Percentiles rank a stretch among this genome's conserved stretches.
Conservation (phyloP, 2,329 filamentous ascomycete species). For the Dryadomyces sulphureus region DNA sequence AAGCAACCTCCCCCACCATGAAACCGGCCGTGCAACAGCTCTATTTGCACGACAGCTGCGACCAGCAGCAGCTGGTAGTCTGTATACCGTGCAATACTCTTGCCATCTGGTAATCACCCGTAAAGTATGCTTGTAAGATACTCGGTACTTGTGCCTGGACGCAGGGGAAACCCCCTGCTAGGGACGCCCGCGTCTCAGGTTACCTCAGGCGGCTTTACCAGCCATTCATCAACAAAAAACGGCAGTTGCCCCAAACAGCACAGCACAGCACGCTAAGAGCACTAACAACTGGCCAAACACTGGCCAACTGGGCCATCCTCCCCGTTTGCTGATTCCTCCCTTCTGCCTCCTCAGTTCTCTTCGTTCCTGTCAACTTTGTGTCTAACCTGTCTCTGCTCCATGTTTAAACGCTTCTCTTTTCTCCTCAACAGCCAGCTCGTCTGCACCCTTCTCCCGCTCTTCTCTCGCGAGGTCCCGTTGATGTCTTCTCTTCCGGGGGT, state of each 20-base stretch:
- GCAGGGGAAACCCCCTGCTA: too few relatives aligned
- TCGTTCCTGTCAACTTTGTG: not conserved
- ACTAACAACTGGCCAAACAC: not conserved
- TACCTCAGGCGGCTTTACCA: not conserved
- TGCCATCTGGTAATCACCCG: not conserved
- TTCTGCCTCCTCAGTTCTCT: not conserved
- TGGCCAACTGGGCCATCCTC: not conserved
- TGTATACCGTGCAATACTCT: too few relatives aligned
- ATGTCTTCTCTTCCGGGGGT: slow-evolving; percentile 11
- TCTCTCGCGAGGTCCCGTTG: not conserved
- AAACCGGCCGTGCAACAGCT: too few relatives aligned
- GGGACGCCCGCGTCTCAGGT: slow-evolving; percentile 7
- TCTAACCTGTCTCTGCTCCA: not conserved
- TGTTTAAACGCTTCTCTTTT: not conserved
- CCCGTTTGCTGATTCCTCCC: not conserved
- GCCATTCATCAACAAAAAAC: slow-evolving; percentile 2
- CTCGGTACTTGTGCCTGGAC: not conserved
- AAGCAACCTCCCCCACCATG: too few relatives aligned
- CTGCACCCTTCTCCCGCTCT: not conserved
- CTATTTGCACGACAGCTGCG: too few relatives aligned
- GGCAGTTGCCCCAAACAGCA: not conserved
- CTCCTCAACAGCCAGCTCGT: too few relatives aligned
- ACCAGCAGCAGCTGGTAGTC: too few relatives aligned
- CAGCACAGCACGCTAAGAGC: too few relatives aligned
- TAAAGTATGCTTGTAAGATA: not conserved